Evolutionary conservation across 116 monocot genomes (phyloP), one percentile per base, ranked within the genome.

Genomic region (Thalassia testudinum): DNA sequence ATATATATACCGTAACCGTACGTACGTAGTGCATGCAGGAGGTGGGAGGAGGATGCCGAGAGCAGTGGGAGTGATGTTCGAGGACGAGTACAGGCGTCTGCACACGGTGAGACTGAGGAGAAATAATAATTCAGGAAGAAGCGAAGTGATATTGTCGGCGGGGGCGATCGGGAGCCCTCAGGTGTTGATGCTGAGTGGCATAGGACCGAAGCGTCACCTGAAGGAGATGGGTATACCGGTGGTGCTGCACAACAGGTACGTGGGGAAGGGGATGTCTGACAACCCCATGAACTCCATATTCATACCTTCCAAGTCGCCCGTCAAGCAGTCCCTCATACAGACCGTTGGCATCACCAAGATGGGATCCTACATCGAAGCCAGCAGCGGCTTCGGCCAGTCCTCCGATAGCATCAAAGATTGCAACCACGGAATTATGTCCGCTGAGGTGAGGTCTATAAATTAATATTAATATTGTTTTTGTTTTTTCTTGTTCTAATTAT

Each of bases 401-500:
- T 28, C 70, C 1, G 78, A 93, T 38, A 87, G 93, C 73, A 76
- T 93, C 62, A 68, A 69, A 1, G n/a, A n/a, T n/a, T 81, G 83
- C 66, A 78, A 93, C 62, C 93, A 93, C 47, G 93, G 93, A 40
- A 87, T 93, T 73, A 78, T 81, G 73, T 93, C 93, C 12, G 93
- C 87, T 37, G 93, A 93, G 92, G 92, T 34, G 30, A 34, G 6
- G 10, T 5, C 30, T 34, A 34, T 34, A 34, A 10, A 10, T 34
- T 5, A 34, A 34, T 34, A 34, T 34, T 34, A 34, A n/a, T n/a
- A n/a, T n/a, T 34, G 30, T 34, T 5, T 34, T 34, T 34, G 30
- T 5, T n/a, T n/a, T n/a, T n/a, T n/a, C n/a, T n/a, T n/a, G n/a
- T 34, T 10, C 30, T 5, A 34, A 34, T 34, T 34, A 3, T 34